Conservation (phyloP, 768 basidiomycete genomes). For the Holtermanniella nyarrowii region DNA sequence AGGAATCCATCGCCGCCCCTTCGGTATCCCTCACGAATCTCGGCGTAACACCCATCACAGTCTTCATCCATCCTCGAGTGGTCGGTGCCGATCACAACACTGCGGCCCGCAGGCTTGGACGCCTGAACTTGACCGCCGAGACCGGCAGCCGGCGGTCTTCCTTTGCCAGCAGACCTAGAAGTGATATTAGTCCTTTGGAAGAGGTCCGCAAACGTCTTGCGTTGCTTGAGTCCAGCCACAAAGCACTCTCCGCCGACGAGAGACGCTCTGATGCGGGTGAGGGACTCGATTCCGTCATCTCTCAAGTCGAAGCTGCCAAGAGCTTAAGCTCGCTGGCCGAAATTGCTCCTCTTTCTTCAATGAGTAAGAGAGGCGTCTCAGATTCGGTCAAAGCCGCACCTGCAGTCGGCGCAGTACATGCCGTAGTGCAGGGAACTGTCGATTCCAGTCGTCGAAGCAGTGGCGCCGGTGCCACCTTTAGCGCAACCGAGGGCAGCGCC, state of each 20-base stretch:
- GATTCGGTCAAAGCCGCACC: constrained; percentile 82
- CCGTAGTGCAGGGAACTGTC: constrained; percentile 70
- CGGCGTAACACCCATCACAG: constrained; percentile 78
- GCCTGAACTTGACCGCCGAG: neutral
- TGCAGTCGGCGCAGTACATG: constrained; percentile 73
- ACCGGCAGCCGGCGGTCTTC: constrained; percentile 25
- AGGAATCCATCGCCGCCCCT: constrained; percentile 17
- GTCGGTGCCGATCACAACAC: constrained; percentile 24
- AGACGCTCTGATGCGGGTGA: too few relatives aligned
- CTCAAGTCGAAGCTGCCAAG: constrained; percentile 5
- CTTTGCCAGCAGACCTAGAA: constrained; percentile 27
- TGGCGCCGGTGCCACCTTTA: constrained; percentile 4
- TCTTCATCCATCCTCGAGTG: constrained; percentile 56
- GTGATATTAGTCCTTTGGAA: constrained; percentile 26
- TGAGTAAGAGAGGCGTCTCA: constrained; percentile 46
- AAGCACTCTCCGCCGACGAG: too few relatives aligned
- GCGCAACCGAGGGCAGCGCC: neutral
- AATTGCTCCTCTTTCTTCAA: constrained; percentile 39
- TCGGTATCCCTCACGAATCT: constrained; percentile 58
- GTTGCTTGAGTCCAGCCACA: constrained; percentile 15
- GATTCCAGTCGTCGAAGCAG: constrained; percentile 46
- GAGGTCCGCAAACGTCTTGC: constrained; percentile 28
- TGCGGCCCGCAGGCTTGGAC: constrained; percentile 16
- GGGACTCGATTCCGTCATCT: neutral
- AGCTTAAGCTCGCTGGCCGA: constrained; percentile 49